Evolutionary conservation across 306 rosid genomes (phyloP), one percentile per base, ranked within the genome.

Genomic region (Prunus dulcis): DNA sequence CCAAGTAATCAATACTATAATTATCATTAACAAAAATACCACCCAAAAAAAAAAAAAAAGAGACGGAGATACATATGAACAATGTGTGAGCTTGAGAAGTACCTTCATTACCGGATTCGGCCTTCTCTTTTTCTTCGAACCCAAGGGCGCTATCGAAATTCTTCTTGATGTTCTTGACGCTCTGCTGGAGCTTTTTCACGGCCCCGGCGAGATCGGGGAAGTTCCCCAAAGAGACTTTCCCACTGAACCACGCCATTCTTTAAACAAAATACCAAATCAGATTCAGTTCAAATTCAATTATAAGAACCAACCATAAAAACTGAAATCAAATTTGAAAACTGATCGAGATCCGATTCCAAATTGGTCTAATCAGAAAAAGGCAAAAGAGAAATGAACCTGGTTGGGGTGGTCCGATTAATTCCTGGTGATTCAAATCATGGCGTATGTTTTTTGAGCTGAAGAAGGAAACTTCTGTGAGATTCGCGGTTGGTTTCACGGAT

Each of bases 141-240:
- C 99, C 98, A 14, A 96, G 97, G 74, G 99, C 99, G 38, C 49
- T 83, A 78, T 96, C 99, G 49, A 96, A 96, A 84, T 96, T 96
- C 93, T 89, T 96, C 88, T 96, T 98, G 30, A 96, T 96, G 82
- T 72, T 96, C 89, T 96, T 96, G 25, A 96, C 99, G 83, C 99
- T 96, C 89, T 96, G 98, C 80, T 96, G 99, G 72, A 96, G 89
- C 91, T 96, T 96, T 78, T 96, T 96, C 27, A 96, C 99, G 9
- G 98, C 98, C 47, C 99, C 99, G 58, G 99, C 91, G 80, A 96
- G 84, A 89, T 96, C 99, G 49, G 97, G 89, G 83, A 96, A 91
- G 88, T 88, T 93, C 78, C 98, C 93, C 93, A 96, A 87, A 5
- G 96, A 27, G 78, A 86, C 92, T 53, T 87, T 89, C 78, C 88